Evolutionary conservation across 108 stramenopile genomes (phyloP).

Genomic region (Epithemia pelagica): DNA sequence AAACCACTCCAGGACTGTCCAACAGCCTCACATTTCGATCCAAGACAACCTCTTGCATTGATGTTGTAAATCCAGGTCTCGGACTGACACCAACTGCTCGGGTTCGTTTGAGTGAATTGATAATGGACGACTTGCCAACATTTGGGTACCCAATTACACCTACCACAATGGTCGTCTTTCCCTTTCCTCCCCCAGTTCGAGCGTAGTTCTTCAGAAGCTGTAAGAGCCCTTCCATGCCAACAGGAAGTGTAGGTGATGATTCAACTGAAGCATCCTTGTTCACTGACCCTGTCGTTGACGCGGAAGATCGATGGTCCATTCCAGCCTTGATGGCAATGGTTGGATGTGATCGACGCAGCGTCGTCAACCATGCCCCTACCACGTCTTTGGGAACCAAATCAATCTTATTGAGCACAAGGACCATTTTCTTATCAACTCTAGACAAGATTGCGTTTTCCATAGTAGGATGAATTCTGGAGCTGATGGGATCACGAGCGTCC

Average conservation of each 20-base stretch:
- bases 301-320: slow-evolving; percentile 20
- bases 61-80: slow-evolving; percentile 93
- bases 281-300: slow-evolving; percentile 42
- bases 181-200: slow-evolving; percentile 67
- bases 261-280: slow-evolving; percentile 27
- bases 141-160: slow-evolving; percentile 75
- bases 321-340: slow-evolving; percentile 96
- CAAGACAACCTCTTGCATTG: slow-evolving; percentile 94
- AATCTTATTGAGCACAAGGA: slow-evolving; percentile 98
- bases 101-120: slow-evolving; percentile 90
- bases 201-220: slow-evolving; percentile 98
- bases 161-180: slow-evolving; percentile 85
- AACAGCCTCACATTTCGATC: slow-evolving; percentile 93
- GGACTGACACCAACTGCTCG: slow-evolving; percentile 93
- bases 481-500: slow-evolving; percentile 97
- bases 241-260: slow-evolving; percentile 31
- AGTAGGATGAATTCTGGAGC: slow-evolving; percentile 81
- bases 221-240: slow-evolving; percentile 92
- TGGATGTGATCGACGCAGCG: slow-evolving; percentile 73
- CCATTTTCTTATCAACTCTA: slow-evolving; percentile 89
- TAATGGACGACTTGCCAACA: slow-evolving; percentile 76
- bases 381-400: slow-evolving; percentile 95
- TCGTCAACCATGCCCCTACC: slow-evolving; percentile 86
- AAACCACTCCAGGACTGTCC: slow-evolving; percentile 98
- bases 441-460: slow-evolving; percentile 84